phyloP scores from a whole-genome alignment of 2,329 filamentous ascomycete species.

The Fusarium verrucosum region DNA sequence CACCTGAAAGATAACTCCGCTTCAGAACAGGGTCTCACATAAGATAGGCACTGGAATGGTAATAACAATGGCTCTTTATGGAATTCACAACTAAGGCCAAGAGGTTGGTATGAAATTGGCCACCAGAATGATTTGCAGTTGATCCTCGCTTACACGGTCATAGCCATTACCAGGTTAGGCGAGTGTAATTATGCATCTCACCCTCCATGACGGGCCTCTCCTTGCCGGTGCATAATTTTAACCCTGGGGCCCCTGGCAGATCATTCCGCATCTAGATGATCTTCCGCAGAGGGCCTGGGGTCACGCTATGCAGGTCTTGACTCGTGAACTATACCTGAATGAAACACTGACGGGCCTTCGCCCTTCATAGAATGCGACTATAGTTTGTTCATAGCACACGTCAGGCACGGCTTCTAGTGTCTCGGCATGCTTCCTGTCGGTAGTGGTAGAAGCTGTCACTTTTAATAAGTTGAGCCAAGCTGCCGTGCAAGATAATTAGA shows the following conservation, averaged over 20 bases:
- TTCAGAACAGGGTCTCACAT: background rate
- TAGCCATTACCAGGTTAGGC: background rate
- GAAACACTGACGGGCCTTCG: background rate
- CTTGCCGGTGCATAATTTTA: background rate
- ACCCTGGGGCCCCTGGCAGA: background rate
- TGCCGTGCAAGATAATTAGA: background rate
- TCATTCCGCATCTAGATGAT: background rate
- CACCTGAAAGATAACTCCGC: background rate
- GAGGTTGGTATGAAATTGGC: background rate
- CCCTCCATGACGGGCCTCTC: background rate
- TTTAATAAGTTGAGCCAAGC: background rate
- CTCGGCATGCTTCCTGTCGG: background rate
- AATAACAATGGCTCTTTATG: background rate
- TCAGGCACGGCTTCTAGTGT: background rate
- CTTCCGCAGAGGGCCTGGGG: background rate
- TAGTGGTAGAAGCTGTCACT: background rate
- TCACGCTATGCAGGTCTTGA: background rate
- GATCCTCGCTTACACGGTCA: background rate
- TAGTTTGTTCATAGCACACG: background rate
- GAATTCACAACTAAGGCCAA: background rate
- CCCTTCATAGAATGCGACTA: slow-evolving; percentile 1
- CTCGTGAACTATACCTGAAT: background rate
- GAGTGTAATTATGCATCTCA: too few relatives aligned
- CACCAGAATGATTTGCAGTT: background rate
- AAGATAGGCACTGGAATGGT: background rate